Conservation (phyloP, 1,139 yeast species). For the Geotrichum siamense region DNA sequence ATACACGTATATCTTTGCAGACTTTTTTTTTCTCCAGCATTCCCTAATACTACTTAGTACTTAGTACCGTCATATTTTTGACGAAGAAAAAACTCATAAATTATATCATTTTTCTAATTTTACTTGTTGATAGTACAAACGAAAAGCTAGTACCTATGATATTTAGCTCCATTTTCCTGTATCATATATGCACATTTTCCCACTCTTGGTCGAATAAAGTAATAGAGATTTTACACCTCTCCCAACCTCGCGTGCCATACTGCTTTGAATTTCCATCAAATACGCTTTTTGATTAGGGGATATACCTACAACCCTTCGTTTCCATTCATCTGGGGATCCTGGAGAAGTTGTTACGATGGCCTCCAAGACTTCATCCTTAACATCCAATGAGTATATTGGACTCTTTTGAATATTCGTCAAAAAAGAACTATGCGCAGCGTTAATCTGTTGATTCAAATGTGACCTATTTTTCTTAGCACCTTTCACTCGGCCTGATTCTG, state of each 20-base stretch:
- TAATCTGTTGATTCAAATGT: conserved; percentile 45
- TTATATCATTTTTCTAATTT: no score
- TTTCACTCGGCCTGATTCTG: conserved; percentile 51
- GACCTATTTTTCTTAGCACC: conserved; percentile 66
- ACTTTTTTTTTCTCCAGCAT: no score
- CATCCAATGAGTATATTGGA: conserved; percentile 69
- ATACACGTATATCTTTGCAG: no score
- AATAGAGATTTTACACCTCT: conserved; percentile 71
- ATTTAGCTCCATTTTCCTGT: background rate
- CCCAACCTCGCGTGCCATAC: conserved; percentile 62
- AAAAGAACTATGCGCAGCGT: conserved; percentile 8
- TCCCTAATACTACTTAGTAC: no score
- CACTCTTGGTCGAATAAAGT: conserved; percentile 65
- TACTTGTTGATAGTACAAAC: no score
- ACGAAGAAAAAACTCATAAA: no score
- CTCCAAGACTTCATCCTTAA: conserved; percentile 74
- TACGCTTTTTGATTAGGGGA: conserved; percentile 70
- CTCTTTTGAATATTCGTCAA: conserved; percentile 28
- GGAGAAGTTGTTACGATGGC: conserved; percentile 74
- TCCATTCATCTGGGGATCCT: conserved; percentile 80
- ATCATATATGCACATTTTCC: conserved; percentile 52
- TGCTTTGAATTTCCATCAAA: conserved; percentile 61
- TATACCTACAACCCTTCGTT: conserved; percentile 67
- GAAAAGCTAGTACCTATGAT: background rate
- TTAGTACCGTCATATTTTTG: no score